Evolutionary conservation across 345 rosid genomes (phyloP), one percentile per base, ranked within the genome.

Genomic region (Sapria himalayana): DNA sequence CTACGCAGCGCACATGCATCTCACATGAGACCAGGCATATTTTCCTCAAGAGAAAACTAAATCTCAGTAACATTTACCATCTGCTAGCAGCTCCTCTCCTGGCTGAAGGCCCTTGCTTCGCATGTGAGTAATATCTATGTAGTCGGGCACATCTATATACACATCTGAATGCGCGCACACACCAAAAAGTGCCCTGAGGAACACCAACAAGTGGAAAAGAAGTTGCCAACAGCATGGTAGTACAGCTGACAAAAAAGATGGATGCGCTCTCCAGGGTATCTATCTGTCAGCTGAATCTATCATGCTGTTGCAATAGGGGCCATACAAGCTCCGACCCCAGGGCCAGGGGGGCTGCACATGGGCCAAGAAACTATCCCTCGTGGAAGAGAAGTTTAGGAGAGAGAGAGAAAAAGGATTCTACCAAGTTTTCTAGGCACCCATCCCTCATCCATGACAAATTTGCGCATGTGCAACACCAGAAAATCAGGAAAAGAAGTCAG

Each of bases 341-440:
- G n/a, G n/a, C n/a, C n/a, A n/a, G n/a, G n/a, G n/a, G n/a, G n/a
- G n/a, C n/a, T n/a, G n/a, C n/a, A n/a, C n/a, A n/a, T n/a, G n/a
- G n/a, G n/a, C n/a, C n/a, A n/a, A n/a, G n/a, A n/a, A n/a, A n/a
- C n/a, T n/a, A n/a, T n/a, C n/a, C n/a, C n/a, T n/a, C n/a, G n/a
- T n/a, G n/a, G n/a, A n/a, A n/a, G n/a, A n/a, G n/a, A n/a, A n/a
- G n/a, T n/a, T n/a, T n/a, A n/a, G n/a, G n/a, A n/a, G n/a, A n/a
- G n/a, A n/a, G n/a, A n/a, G n/a, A n/a, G n/a, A n/a, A n/a, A n/a
- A n/a, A n/a, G n/a, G n/a, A n/a, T n/a, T n/a, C n/a, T 67, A 89
- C 98, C 95, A 38, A 89, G 98, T 61, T 84, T 89, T 58, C 84
- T 89, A 14, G 98, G 98, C 56, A 89, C 98, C 98, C 95, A 89